Evolutionary conservation across 176 grass and related monocot genomes (phyloP).

Genomic region (Zea luxurians): DNA sequence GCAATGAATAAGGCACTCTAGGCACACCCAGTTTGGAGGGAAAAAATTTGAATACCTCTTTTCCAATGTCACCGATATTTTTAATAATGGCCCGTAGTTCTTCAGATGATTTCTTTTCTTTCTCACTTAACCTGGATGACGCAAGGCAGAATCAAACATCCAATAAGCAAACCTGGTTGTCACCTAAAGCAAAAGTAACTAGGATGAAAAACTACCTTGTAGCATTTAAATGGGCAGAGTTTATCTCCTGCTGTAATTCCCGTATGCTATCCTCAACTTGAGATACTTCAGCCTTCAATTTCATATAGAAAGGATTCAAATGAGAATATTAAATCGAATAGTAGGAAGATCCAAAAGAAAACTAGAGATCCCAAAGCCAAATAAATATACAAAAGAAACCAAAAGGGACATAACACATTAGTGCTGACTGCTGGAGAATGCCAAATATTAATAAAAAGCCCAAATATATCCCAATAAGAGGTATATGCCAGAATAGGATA

Average conservation of each 20-base stretch:
- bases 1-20: background rate
- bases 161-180: slow-evolving; percentile 4
- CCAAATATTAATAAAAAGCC: background rate
- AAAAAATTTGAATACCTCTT: slow-evolving; percentile 49
- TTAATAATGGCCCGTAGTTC: slow-evolving; percentile 43
- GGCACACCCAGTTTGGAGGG: background rate
- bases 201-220: slow-evolving; percentile 52
- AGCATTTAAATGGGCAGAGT: slow-evolving; percentile 46
- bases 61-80: slow-evolving; percentile 49
- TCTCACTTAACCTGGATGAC: slow-evolving; percentile 62
- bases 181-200: slow-evolving; percentile 28
- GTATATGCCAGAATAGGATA: background rate
- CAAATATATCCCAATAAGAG: background rate
- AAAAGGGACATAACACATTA: background rate
- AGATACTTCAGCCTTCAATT: slow-evolving; percentile 75
- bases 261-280: slow-evolving; percentile 54
- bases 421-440: background rate
- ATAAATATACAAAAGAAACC: slow-evolving; percentile 10
- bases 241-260: slow-evolving; percentile 58
- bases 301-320: slow-evolving; percentile 49
- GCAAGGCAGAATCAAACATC: slow-evolving; percentile 24
- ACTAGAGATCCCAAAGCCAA: slow-evolving; percentile 17
- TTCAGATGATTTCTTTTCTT: slow-evolving; percentile 57
- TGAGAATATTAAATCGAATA: slow-evolving; percentile 20
- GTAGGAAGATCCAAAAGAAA: slow-evolving; percentile 8